Base-by-base conservation (phyloP, 2,329 filamentous ascomycete species). In the Penicillium aurantiogriseum region DNA sequence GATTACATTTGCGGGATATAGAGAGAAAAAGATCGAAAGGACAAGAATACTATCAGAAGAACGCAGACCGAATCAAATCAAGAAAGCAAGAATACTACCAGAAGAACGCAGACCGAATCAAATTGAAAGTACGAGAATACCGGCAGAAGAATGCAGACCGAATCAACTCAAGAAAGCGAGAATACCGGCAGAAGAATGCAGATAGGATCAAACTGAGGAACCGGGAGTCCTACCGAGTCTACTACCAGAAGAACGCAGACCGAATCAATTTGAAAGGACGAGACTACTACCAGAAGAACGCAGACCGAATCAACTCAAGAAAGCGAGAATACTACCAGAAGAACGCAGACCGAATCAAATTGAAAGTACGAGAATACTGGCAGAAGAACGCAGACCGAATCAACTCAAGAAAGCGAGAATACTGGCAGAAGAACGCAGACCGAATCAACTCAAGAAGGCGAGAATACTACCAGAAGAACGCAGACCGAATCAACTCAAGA, bases 311-410 rank as follows among this genome's bases (percentile, higher is more conserved):
- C 27, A 31, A 21, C 2, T 2, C 21, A 13, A 11, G 8, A 25
- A 25, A 0, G 0, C n/a, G 5, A 17, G 15, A 25, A 25, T 42
- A 19, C 11, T 0, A 15, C 0, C 9, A 2, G 27, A 15, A 33
- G 43, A 21, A 42, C 39, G 3, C 2, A 42, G 39, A 42, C 6
- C 17, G 10, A 5, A 2, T 25, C 38, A 39, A n/a, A 9, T n/a
- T 3, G 1, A 2, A 7, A 6, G 1, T 0, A 1, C 27, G 8
- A 27, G 8, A 9, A n/a, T 43, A 25, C 15, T 0, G 1, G 0
- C 21, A 9, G 40, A 43, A 27, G 15, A 43, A 43, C 23, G 4
- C 2, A 43, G 21, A 25, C 15, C 17, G 4, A 5, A 0, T 15
- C 4, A 27, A 5, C 0, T 5, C 7, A 1, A 27, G 4, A 1